phyloP scores from a whole-genome alignment of 805 yeast genomes.

The Candida boleticola region DNA sequence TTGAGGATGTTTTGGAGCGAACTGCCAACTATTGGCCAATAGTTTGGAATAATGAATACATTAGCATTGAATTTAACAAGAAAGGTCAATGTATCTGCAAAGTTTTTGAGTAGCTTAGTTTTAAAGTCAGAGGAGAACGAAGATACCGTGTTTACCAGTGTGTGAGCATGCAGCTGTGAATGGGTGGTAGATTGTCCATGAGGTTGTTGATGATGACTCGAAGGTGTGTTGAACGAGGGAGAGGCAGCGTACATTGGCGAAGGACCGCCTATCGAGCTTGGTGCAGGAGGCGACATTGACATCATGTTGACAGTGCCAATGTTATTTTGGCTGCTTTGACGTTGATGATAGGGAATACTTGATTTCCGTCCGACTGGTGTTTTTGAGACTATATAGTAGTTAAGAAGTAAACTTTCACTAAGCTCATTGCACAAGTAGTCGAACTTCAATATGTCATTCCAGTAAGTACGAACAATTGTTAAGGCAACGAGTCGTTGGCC shows the following conservation, averaged over 20 bases:
- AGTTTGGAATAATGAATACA: conserved; percentile 60
- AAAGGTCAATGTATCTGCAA: conserved; percentile 31
- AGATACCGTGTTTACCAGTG: conserved; percentile 6
- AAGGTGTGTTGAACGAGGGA: background rate
- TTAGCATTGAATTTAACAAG: conserved; percentile 53
- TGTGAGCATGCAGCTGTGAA: background rate
- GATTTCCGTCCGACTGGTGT: conserved; percentile 19
- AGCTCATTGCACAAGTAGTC: conserved; percentile 65
- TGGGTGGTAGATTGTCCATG: background rate
- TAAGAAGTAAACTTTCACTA: conserved; percentile 56
- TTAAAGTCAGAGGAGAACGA: conserved; percentile 16
- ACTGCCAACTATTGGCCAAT: conserved; percentile 56
- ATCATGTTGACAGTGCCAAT: conserved; percentile 9
- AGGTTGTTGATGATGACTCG: conserved; percentile 8
- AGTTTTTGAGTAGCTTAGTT: conserved; percentile 27
- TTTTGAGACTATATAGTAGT: conserved; percentile 40
- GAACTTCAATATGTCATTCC: conserved; percentile 60
- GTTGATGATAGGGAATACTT: conserved; percentile 19
- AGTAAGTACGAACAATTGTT: conserved; percentile 61
- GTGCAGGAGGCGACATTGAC: background rate
- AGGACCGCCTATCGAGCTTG: background rate
- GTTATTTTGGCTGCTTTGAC: conserved; percentile 19
- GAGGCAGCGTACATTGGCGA: background rate
- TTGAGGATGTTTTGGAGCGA: conserved; percentile 39
- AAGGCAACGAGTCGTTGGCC: conserved; percentile 36